A percentile compares a stretch with the other conserved stretches of the same genome.
phyloP scores from a whole-genome alignment of 805 yeast genomes.

The Metschnikowia borealis region DNA sequence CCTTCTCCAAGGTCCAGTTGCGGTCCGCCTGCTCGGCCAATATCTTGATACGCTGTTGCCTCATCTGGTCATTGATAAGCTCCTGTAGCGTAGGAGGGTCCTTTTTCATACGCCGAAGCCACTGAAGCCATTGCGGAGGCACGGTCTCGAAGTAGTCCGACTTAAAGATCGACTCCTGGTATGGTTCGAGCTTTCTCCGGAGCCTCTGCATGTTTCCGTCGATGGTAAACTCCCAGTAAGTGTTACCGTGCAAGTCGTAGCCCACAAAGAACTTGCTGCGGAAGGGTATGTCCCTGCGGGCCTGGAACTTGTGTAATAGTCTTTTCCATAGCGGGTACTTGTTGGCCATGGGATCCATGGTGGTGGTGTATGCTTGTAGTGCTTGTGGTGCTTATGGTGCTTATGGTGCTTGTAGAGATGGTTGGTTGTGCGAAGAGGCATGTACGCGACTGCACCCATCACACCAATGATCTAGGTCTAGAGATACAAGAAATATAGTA shows the following conservation, averaged over 20 bases:
- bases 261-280: constrained; percentile 67
- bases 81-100: constrained; percentile 62
- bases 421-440: constrained; percentile 2
- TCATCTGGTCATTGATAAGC: constrained; percentile 50
- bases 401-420: background rate
- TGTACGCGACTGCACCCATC: no score
- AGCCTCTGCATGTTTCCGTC: constrained; percentile 50
- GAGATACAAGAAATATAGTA: no score
- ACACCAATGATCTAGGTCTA: no score
- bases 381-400: background rate
- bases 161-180: constrained; percentile 41
- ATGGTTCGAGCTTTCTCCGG: constrained; percentile 63
- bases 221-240: constrained; percentile 76
- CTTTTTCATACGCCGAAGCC: constrained; percentile 66
- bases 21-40: constrained; percentile 46
- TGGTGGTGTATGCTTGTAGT: background rate
- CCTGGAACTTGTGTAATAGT: constrained; percentile 52
- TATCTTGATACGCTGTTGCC: constrained; percentile 51
- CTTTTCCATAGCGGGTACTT: constrained; percentile 50
- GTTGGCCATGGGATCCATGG: constrained; percentile 47
- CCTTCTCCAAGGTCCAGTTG: constrained; percentile 37
- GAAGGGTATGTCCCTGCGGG: constrained; percentile 63
- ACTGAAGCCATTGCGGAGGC: constrained; percentile 75
- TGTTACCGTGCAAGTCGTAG: constrained; percentile 78
- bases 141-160: constrained; percentile 57